phyloP scores from a whole-genome alignment of 176 grass and related monocot genomes.

The sorghum (Sorghum bicolor) region DNA sequence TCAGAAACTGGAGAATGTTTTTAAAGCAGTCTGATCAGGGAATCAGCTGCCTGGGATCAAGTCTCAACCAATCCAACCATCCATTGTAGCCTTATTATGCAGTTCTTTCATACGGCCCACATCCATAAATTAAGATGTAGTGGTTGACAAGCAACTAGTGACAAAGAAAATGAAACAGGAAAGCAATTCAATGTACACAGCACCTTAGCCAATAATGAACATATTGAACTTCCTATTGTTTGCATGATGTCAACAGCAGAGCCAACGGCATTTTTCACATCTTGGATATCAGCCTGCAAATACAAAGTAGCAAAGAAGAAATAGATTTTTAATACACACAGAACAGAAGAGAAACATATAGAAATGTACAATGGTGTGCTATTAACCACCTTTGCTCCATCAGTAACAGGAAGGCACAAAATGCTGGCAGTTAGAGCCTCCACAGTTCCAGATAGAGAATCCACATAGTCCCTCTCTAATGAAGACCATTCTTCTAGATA shows the following conservation, averaged over 20 bases:
- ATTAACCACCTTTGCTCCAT: constrained; percentile 80
- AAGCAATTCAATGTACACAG: constrained; percentile 9
- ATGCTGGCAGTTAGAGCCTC: constrained; percentile 81
- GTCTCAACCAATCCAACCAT: constrained; percentile 9
- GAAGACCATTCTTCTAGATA: constrained; percentile 88
- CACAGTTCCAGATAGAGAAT: constrained; percentile 64
- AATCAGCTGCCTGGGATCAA: constrained; percentile 8
- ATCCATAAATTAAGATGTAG: neutral
- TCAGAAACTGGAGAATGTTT: neutral
- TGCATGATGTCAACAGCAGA: constrained; percentile 88
- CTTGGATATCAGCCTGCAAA: constrained; percentile 76
- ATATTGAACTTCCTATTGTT: constrained; percentile 79
- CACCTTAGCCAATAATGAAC: constrained; percentile 75
- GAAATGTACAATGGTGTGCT: neutral
- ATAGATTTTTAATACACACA: neutral
- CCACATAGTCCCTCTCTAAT: constrained; percentile 61
- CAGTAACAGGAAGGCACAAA: constrained; percentile 72
- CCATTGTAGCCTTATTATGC: neutral
- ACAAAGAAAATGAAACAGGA: constrained; percentile 19
- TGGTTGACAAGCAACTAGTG: constrained; percentile 11
- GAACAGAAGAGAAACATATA: constrained; percentile 3
- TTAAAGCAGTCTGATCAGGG: constrained; percentile 5
- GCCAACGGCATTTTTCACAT: constrained; percentile 81
- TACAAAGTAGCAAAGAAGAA: constrained; percentile 29
- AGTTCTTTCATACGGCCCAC: neutral